Base-by-base conservation (phyloP, 306 rosid species). In the Gillenia trifoliata region DNA sequence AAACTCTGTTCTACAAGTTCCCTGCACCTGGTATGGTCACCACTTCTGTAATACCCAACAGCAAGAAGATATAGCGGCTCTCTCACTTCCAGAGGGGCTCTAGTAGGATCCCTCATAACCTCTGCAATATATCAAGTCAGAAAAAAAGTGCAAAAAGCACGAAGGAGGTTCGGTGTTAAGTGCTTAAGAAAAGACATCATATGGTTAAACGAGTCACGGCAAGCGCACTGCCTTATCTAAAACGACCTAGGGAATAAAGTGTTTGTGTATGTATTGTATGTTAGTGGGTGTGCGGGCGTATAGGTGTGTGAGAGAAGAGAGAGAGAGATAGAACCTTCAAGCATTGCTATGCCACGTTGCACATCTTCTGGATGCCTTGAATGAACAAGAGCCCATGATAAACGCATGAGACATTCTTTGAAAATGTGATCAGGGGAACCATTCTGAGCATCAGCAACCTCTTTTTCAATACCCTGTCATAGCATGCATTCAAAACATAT, bases 341-440 rank as follows among this genome's bases (percentile, higher is more conserved):
- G 97, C 98, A 91, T 91, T 63, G 96, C 98, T 36, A 91, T 91
- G 55, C 98, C 98, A n/a, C 97, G 98, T 62, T 89, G 96, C 11
- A 89, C 92, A 80, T 93, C 97, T 73, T 89, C 86, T 1, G 92
- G 81, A 3, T 80, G 89, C 74, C 88, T 86, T 0, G 98, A 91
- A 88, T 93, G 98, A 75, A 93, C 97, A 84, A 93, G 98, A 57
- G 98, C 89, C 98, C 98, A 91, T 19, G 98, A 89, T 61, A 93
- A 79, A 41, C 97, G 98, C 91, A 88, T 28, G 49, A 93, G 78
- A 83, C 86, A 82, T 41, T 93, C 96, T 70, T 89, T 78, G 86
- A 88, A 19, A 0, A 66, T 3, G 25, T 93, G 93, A 73, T 83
- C 86, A 57, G 88, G 75, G 50, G 93, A 78, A 75, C 81, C 79